These are phyloP conservation scores for Acer campestre DNA, from an alignment of 345 rosid species.

Conservation along the genomic window DNA sequence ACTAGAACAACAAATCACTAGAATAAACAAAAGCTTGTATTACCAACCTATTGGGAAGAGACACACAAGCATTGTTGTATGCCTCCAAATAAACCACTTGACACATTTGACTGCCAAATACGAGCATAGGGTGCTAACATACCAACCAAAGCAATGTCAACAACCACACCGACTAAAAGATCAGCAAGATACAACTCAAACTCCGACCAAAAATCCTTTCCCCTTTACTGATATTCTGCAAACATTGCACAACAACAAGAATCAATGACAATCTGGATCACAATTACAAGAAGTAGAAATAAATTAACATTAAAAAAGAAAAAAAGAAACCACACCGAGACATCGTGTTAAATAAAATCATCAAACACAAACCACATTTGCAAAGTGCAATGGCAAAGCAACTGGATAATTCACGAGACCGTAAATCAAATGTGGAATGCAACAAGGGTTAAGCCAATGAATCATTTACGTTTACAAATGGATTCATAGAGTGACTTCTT, in stretches of 20 bases:
- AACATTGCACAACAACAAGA: slow-evolving; percentile 82
- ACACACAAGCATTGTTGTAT: slow-evolving; percentile 57
- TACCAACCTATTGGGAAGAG: slow-evolving; percentile 87
- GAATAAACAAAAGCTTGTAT: not conserved
- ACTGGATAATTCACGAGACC: not conserved
- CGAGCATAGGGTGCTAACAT: slow-evolving; percentile 96
- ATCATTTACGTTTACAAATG: too few relatives aligned
- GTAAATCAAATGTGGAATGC: not conserved
- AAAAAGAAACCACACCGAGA: not conserved
- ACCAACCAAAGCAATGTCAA: slow-evolving; percentile 87
- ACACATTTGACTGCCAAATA: slow-evolving; percentile 63
- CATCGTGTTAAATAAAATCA: not conserved
- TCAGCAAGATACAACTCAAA: slow-evolving; percentile 90
- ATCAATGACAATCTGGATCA: slow-evolving; percentile 79
- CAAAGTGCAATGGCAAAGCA: not conserved
- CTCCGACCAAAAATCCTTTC: slow-evolving; percentile 93
- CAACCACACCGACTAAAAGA: slow-evolving; percentile 87
- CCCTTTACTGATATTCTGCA: slow-evolving; percentile 91
- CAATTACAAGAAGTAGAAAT: not conserved
- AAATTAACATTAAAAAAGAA: not conserved
- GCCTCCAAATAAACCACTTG: slow-evolving; percentile 65
- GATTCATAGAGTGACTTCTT: too few relatives aligned
- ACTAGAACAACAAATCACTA: not conserved
- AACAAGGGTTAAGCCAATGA: not conserved
- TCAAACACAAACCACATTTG: not conserved